These are phyloP conservation scores for Trichoderma koningiopsis DNA, from an alignment of 2,329 filamentous ascomycete species.

Conservation along the genomic window DNA sequence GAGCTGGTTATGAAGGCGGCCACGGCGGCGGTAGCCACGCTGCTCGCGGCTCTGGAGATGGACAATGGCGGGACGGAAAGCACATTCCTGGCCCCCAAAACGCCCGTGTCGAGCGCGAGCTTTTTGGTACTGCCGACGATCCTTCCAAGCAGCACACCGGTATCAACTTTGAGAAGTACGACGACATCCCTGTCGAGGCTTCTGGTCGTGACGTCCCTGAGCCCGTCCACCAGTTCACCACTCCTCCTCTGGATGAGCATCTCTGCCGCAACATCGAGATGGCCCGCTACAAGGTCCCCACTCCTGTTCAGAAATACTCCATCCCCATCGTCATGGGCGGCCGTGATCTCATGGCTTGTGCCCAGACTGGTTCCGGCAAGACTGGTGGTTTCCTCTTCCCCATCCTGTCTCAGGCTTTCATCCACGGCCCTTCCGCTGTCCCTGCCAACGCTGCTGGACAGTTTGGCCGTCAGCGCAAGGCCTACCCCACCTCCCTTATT, in stretches of 20 bases:
- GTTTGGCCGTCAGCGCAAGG: slow-evolving; percentile 94
- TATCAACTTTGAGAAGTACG: slow-evolving; percentile 99
- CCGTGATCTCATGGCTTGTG: slow-evolving; percentile 98
- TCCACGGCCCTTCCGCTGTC: slow-evolving; percentile 75
- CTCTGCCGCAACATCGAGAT: slow-evolving; percentile 90
- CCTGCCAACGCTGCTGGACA: slow-evolving; percentile 67
- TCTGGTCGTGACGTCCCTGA: slow-evolving; percentile 93
- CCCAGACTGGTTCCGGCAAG: slow-evolving; percentile 99
- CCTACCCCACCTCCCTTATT: slow-evolving; percentile 93
- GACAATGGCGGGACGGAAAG: slow-evolving; percentile 96
- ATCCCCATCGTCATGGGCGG: slow-evolving; percentile 98
- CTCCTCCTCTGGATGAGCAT: slow-evolving; percentile 93
- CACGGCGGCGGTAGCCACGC: slow-evolving; percentile 53
- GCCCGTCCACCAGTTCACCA: slow-evolving; percentile 85
- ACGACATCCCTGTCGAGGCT: slow-evolving; percentile 97
- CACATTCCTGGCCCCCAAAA: slow-evolving; percentile 89
- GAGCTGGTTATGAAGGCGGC: slow-evolving; percentile 40
- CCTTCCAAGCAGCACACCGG: slow-evolving; percentile 94
- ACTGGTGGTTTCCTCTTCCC: slow-evolving; percentile 99
- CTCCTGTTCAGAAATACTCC: slow-evolving; percentile 98
- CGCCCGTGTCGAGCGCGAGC: slow-evolving; percentile 87
- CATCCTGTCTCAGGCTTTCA: slow-evolving; percentile 95
- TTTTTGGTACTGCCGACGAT: slow-evolving; percentile 89
- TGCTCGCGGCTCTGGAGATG: slow-evolving; percentile 85
- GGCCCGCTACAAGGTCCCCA: slow-evolving; percentile 92